phyloP scores from a whole-genome alignment of 495 filamentous ascomycete genomes.

The Penicillium longicatenatum region DNA sequence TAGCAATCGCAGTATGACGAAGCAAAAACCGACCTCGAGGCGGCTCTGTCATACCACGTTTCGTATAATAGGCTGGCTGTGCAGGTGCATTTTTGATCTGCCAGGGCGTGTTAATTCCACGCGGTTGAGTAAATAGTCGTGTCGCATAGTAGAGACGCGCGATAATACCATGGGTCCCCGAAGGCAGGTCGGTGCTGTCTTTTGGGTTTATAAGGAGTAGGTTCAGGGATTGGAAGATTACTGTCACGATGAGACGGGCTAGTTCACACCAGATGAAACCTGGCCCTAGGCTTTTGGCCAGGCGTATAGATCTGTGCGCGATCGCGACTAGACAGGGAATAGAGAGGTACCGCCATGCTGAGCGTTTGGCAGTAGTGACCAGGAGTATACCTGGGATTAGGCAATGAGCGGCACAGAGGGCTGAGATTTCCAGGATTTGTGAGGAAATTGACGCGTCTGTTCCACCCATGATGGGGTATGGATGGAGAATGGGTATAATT shows the following conservation, averaged over 20 bases:
- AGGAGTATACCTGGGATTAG: slow-evolving; percentile 18
- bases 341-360: slow-evolving; percentile 17
- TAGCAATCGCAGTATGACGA: slow-evolving; percentile 17
- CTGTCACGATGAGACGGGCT: slow-evolving; percentile 17
- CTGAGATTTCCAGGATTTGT: slow-evolving; percentile 10
- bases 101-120: slow-evolving; percentile 25
- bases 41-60: slow-evolving; percentile 1
- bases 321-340: slow-evolving; percentile 18
- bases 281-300: slow-evolving; percentile 16
- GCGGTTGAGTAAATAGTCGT: slow-evolving; percentile 19
- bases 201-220: slow-evolving; percentile 21
- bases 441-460: slow-evolving; percentile 7
- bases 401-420: slow-evolving; percentile 16
- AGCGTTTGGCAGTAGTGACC: slow-evolving; percentile 19
- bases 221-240: slow-evolving; percentile 21
- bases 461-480: slow-evolving; percentile 6
- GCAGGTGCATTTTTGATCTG: slow-evolving; percentile 24
- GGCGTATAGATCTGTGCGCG: slow-evolving; percentile 9
- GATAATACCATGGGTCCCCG: not conserved
- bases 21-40: slow-evolving; percentile 23
- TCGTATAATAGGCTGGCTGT: slow-evolving; percentile 24
- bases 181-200: slow-evolving; percentile 15
- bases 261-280: slow-evolving; percentile 27
- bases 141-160: slow-evolving; percentile 10
- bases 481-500: not conserved